phyloP scores from a whole-genome alignment of 1,284 basidiomycete species.

The Fistulinella staudtii region DNA sequence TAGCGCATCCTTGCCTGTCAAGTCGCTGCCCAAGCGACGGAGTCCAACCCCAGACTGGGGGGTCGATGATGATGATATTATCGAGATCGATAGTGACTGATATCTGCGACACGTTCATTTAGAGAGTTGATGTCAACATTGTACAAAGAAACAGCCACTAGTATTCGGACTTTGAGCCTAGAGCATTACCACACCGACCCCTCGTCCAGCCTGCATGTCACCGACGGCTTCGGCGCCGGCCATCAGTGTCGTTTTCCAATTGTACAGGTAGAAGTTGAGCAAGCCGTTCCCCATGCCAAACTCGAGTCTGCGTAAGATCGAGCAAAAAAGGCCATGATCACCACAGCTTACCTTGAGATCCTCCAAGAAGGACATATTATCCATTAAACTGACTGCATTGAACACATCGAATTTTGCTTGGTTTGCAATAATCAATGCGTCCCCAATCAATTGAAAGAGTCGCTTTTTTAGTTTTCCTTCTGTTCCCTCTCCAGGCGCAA shows the following conservation, averaged over 20 bases:
- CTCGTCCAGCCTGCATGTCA: slow-evolving; percentile 57
- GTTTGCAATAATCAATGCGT: slow-evolving; percentile 78
- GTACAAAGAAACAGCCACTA: not conserved
- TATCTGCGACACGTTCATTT: slow-evolving; percentile 8
- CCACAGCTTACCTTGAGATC: slow-evolving; percentile 67
- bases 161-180: slow-evolving; percentile 22
- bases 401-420: slow-evolving; percentile 92
- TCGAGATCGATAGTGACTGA: slow-evolving; percentile 73
- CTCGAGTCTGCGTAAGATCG: slow-evolving; percentile 38
- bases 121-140: slow-evolving; percentile 5
- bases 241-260: slow-evolving; percentile 81
- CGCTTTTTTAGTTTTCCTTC: slow-evolving; percentile 65
- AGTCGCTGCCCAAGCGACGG: slow-evolving; percentile 36
- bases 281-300: slow-evolving; percentile 90
- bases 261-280: slow-evolving; percentile 90
- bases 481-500: slow-evolving; percentile 55
- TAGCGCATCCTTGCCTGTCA: slow-evolving; percentile 41
- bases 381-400: slow-evolving; percentile 93
- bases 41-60: slow-evolving; percentile 75
- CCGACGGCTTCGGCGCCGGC: too few species aligned
- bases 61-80: slow-evolving; percentile 70
- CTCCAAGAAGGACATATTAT: slow-evolving; percentile 80
- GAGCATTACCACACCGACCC: slow-evolving; percentile 81
- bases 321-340: slow-evolving; percentile 5
- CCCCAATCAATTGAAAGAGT: slow-evolving; percentile 69